Conservation (phyloP, 2,329 filamentous ascomycete species). For the Ascochyta lentis region DNA sequence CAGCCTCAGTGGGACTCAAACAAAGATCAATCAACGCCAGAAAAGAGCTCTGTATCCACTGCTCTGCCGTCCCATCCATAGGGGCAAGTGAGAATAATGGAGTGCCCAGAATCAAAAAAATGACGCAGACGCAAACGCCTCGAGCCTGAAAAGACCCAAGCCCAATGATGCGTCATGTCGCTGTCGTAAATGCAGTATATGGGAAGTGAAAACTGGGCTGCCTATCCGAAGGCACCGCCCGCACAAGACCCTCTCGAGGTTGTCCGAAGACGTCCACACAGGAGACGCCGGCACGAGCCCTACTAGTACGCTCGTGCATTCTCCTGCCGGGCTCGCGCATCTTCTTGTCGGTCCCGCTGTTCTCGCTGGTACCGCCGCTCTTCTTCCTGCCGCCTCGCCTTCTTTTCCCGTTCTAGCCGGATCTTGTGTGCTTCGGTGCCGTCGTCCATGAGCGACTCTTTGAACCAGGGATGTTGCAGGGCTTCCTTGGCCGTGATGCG, state of each 20-base stretch:
- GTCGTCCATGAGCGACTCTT: conserved; percentile 68
- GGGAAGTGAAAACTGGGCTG: conserved; percentile 31
- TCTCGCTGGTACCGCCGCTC: conserved; percentile 38
- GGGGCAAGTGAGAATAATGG: conserved; percentile 18
- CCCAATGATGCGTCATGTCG: conserved; percentile 45
- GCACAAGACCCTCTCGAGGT: conserved; percentile 7
- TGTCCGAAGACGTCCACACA: conserved; percentile 22
- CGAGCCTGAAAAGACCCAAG: conserved; percentile 30
- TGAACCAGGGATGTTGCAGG: conserved; percentile 71
- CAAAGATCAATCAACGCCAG: conserved; percentile 15
- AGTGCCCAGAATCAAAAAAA: conserved; percentile 33
- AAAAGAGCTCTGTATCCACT: conserved; percentile 20
- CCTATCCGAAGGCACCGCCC: conserved; percentile 11
- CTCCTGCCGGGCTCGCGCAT: conserved; percentile 7
- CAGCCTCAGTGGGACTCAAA: not conserved
- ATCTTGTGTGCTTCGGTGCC: conserved; percentile 70
- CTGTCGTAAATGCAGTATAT: conserved; percentile 51
- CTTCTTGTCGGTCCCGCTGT: conserved; percentile 26
- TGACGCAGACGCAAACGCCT: conserved; percentile 42
- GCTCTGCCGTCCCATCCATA: conserved; percentile 15
- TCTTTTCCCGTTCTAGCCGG: conserved; percentile 53
- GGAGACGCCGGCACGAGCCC: conserved; percentile 2
- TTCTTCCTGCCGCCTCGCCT: conserved; percentile 42
- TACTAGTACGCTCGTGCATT: conserved; percentile 24
- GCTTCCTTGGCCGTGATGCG: conserved; percentile 70